phyloP scores from a whole-genome alignment of 2,329 filamentous ascomycete species.

The Paecilomyces dactylethromorphus region DNA sequence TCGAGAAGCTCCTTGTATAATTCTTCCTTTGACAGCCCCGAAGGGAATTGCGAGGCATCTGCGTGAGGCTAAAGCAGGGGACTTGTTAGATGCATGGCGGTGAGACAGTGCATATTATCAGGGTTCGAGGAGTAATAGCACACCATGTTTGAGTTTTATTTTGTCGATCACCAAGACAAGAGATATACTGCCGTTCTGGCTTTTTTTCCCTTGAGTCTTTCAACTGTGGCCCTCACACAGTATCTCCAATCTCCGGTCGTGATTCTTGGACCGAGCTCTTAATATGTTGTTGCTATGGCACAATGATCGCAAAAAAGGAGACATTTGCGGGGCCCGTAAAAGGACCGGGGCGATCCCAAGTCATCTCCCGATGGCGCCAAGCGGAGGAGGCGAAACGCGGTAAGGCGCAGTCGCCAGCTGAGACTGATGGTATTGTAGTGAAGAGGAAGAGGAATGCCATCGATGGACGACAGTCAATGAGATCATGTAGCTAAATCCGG shows the following conservation, averaged over 20 bases:
- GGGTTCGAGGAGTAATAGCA: not conserved
- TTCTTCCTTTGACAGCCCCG: conserved; percentile 31
- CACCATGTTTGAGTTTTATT: not conserved
- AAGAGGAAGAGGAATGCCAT: not conserved
- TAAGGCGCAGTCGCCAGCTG: not conserved
- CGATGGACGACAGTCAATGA: not conserved
- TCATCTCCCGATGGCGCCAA: not conserved
- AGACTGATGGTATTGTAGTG: not conserved
- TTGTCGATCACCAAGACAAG: not conserved
- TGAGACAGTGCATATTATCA: not conserved
- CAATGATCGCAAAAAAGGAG: not conserved
- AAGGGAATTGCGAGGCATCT: conserved; percentile 39
- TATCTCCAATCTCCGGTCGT: not conserved
- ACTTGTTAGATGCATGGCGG: not conserved
- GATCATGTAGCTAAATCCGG: not conserved
- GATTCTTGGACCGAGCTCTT: not conserved
- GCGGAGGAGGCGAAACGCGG: not conserved
- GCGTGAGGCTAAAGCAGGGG: conserved; percentile 37
- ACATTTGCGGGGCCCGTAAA: not conserved
- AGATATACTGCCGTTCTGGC: not conserved
- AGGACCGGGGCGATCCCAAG: not conserved
- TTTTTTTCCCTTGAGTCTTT: not conserved
- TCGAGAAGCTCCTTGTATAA: conserved; percentile 37
- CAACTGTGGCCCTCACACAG: not conserved
- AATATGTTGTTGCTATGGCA: not conserved